A percentile compares a stretch with the other conserved stretches of the same genome.
These are phyloP conservation scores for Cornus controversa DNA, from an alignment of 148 eudicot species.

Conservation along the genomic window DNA sequence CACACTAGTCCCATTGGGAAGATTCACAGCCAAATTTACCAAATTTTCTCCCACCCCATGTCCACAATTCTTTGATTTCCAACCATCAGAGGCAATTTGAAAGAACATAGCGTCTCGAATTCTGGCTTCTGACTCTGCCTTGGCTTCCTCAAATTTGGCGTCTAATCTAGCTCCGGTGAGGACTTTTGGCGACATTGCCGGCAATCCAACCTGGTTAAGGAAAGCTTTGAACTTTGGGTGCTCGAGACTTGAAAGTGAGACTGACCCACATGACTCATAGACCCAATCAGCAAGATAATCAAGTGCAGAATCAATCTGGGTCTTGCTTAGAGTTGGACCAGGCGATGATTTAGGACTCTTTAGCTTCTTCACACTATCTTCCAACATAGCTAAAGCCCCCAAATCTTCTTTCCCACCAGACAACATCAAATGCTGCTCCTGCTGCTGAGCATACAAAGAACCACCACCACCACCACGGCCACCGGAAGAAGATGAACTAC, in stretches of 20 bases:
- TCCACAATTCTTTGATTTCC: conserved; percentile 46
- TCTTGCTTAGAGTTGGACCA: conserved; percentile 57
- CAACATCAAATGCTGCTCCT: conserved; percentile 45
- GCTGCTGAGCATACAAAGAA: conserved; percentile 19
- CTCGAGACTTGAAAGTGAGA: conserved; percentile 71
- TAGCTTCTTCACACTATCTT: conserved; percentile 82
- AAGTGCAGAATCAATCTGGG: conserved; percentile 61
- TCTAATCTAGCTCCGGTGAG: conserved; percentile 69
- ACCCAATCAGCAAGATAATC: conserved; percentile 81
- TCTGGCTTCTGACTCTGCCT: conserved; percentile 56
- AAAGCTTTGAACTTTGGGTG: conserved; percentile 83
- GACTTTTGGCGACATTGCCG: conserved; percentile 48
- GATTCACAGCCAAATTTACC: conserved; percentile 73
- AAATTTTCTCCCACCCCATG: conserved; percentile 48
- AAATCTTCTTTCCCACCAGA: conserved; percentile 79
- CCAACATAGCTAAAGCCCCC: conserved; percentile 72
- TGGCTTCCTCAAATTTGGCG: conserved; percentile 57
- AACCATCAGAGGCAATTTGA: conserved; percentile 75
- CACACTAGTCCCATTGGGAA: conserved; percentile 84
- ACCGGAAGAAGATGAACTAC: conserved; percentile 39
- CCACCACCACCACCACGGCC: conserved; percentile 17
- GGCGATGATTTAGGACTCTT: conserved; percentile 80
- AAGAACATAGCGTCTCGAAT: conserved; percentile 85
- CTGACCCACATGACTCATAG: conserved; percentile 77
- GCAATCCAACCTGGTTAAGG: conserved; percentile 72